Percentiles rank a stretch among this genome's conserved stretches.
Conservation (phyloP, 208 protist genomes). For the Leishmania amazonensis region DNA sequence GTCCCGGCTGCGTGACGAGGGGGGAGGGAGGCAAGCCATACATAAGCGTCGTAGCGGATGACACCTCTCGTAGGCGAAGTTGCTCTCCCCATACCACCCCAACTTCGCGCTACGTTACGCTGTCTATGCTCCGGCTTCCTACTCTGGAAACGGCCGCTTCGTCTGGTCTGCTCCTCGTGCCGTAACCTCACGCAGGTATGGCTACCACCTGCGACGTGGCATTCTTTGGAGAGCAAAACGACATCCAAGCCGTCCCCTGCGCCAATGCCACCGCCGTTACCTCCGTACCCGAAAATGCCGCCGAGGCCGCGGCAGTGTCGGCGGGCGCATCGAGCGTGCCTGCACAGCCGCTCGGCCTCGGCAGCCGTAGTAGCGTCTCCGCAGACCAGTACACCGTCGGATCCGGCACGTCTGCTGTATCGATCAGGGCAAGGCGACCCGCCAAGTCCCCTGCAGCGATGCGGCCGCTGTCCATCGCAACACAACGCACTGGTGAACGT, state of each 20-base stretch:
- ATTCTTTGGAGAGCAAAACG: conserved; percentile 36
- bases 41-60: no score
- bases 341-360: conserved; percentile 2
- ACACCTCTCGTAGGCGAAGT: neutral
- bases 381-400: conserved; percentile 54
- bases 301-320: neutral
- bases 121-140: neutral
- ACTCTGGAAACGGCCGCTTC: neutral
- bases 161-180: neutral
- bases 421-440: conserved; percentile 49
- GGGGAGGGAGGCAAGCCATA: neutral
- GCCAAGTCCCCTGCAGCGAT: conserved; percentile 57
- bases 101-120: neutral
- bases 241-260: conserved; percentile 45
- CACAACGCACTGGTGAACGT: conserved; percentile 42
- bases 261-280: conserved; percentile 35
- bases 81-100: neutral
- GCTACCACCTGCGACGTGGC: conserved; percentile 43
- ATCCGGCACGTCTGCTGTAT: conserved; percentile 48
- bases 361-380: conserved; percentile 33
- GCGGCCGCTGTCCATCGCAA: conserved; percentile 27
- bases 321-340: neutral
- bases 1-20: neutral
- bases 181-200: conserved; percentile 29
- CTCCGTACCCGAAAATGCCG: conserved; percentile 22